Conservation (phyloP, 208 protist genomes). For the Acanthamoeba triangularis region DNA sequence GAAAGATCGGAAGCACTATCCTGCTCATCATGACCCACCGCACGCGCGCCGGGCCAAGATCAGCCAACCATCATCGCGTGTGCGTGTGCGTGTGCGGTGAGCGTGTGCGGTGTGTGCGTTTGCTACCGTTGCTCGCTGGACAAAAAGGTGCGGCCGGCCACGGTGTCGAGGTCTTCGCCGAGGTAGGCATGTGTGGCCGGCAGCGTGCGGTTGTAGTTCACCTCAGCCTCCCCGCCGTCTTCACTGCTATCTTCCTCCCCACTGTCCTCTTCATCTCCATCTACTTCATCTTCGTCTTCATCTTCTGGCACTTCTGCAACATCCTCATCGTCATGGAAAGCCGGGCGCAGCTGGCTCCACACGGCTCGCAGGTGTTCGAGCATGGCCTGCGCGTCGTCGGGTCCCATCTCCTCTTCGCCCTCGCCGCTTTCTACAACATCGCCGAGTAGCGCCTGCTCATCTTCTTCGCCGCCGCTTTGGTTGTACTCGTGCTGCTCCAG, state of each 20-base stretch:
- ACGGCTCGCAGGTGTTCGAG: background rate
- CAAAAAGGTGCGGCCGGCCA: constrained; percentile 24
- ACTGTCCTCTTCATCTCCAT: background rate
- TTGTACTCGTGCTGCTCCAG: background rate
- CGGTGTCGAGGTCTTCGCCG: constrained; percentile 34
- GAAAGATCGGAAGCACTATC: constrained; percentile 38
- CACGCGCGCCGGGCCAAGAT: background rate
- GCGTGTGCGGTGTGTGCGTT: background rate
- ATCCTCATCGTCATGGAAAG: background rate
- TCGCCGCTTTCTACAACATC: background rate
- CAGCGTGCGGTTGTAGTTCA: constrained; percentile 65
- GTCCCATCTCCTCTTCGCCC: background rate
- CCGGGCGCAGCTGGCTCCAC: background rate
- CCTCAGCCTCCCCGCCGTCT: background rate
- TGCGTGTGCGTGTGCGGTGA: too few species aligned
- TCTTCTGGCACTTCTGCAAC: background rate
- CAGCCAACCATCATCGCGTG: background rate
- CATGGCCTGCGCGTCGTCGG: background rate
- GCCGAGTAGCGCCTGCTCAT: background rate
- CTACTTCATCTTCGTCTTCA: background rate
- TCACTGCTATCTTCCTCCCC: background rate
- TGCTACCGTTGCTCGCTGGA: background rate
- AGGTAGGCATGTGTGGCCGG: constrained; percentile 55
- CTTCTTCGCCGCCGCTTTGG: background rate
- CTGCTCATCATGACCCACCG: background rate